Conservation (phyloP, 2,329 filamentous ascomycete genomes). For the Phyllachora maydis region DNA sequence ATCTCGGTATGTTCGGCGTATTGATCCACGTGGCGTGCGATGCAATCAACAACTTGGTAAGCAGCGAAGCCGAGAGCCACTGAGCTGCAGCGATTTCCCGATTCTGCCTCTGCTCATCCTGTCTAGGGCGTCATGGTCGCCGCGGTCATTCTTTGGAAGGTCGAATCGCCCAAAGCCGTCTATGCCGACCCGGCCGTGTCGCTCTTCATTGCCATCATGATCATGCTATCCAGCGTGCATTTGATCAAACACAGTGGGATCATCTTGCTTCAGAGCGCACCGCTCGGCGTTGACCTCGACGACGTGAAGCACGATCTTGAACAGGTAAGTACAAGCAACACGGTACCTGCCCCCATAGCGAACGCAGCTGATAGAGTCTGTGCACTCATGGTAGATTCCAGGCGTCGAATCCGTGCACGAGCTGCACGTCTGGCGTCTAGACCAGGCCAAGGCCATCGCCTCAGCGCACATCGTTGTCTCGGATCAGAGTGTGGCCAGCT, state of each 20-base stretch:
- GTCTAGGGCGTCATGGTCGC: slow-evolving; percentile 56
- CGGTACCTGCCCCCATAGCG: not conserved
- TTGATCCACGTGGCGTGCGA: slow-evolving; percentile 53
- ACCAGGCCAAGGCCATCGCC: slow-evolving; percentile 49
- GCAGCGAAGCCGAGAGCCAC: too few relatives aligned
- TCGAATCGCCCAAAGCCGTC: slow-evolving; percentile 32
- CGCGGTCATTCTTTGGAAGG: slow-evolving; percentile 48
- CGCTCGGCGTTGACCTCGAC: slow-evolving; percentile 32
- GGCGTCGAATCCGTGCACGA: slow-evolving; percentile 50
- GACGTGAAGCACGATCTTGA: slow-evolving; percentile 52
- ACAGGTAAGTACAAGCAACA: slow-evolving; percentile 21
- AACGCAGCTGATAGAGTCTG: too few relatives aligned
- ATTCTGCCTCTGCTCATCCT: too few relatives aligned
- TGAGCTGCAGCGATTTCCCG: too few relatives aligned
- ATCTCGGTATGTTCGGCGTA: slow-evolving; percentile 54
- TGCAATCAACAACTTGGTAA: slow-evolving; percentile 54
- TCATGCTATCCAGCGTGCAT: slow-evolving; percentile 40
- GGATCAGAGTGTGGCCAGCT: slow-evolving; percentile 31
- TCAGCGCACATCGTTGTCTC: slow-evolving; percentile 47
- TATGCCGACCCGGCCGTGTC: slow-evolving; percentile 55
- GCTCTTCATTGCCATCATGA: slow-evolving; percentile 53
- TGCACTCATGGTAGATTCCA: slow-evolving; percentile 29
- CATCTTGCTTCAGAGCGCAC: slow-evolving; percentile 49
- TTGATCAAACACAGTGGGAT: slow-evolving; percentile 39
- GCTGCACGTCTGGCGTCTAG: slow-evolving; percentile 53